A percentile compares a stretch with the other conserved stretches of the same genome.
phyloP scores from a whole-genome alignment of 805 yeast genomes.

The Sugiyamaella chiloensis region DNA sequence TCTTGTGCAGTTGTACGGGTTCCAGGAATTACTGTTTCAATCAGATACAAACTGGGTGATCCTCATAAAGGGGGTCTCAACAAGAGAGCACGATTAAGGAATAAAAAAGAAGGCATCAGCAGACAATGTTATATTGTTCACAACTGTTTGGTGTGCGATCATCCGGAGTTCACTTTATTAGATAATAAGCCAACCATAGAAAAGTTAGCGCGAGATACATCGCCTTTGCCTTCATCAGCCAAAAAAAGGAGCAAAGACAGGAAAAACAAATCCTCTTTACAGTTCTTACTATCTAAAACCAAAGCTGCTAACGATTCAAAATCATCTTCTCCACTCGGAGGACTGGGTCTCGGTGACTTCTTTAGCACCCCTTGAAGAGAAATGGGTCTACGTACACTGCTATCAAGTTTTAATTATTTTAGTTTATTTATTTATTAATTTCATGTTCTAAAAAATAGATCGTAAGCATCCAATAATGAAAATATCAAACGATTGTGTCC shows the following conservation, averaged over 20 bases:
- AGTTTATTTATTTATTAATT: no score
- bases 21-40: slow-evolving; percentile 22
- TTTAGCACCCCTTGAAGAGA: no score
- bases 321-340: background rate
- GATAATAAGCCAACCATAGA: no score
- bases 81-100: background rate
- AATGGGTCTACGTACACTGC: no score
- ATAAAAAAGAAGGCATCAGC: background rate
- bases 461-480: no score
- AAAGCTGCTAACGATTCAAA: background rate
- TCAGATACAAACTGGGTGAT: slow-evolving; percentile 8
- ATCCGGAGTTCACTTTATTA: background rate
- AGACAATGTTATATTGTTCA: background rate
- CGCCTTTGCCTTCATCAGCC: no score
- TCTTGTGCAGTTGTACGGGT: slow-evolving; percentile 18
- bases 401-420: no score
- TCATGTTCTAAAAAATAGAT: no score
- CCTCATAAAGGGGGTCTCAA: slow-evolving; percentile 6
- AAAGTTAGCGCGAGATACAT: background rate
- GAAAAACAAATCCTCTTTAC: slow-evolving; percentile 16
- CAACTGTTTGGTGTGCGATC: background rate
- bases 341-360: slow-evolving; percentile 7
- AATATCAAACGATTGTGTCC: no score
- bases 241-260: slow-evolving; percentile 15
- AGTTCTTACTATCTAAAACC: slow-evolving; percentile 13